Percentiles rank a stretch among this genome's conserved stretches.
Conservation (phyloP, 352 stramenopile species). For the Phytophthora pisi region DNA sequence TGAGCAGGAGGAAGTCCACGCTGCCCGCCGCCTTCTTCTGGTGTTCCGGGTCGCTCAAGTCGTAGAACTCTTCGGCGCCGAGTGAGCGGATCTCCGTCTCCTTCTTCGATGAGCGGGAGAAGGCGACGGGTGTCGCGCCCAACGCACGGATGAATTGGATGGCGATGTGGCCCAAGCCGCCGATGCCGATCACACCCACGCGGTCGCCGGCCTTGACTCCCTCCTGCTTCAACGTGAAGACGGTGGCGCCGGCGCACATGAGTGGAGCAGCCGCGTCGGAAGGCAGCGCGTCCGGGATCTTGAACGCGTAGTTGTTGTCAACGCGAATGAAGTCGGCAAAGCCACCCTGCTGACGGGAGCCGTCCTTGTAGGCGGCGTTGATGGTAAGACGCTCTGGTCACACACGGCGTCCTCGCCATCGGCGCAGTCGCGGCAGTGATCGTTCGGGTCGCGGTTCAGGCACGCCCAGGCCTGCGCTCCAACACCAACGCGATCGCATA, state of each 20-base stretch:
- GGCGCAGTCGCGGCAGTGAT: neutral
- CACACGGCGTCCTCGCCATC: neutral
- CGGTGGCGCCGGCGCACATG: slow-evolving; percentile 3
- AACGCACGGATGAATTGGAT: too few species aligned
- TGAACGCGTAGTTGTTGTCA: slow-evolving; percentile 7
- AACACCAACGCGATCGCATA: neutral
- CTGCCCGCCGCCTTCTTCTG: too few species aligned
- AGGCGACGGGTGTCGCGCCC: too few species aligned
- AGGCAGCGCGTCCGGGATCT: slow-evolving; percentile 1
- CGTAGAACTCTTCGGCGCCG: slow-evolving; percentile 20
- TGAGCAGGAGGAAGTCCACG: too few species aligned
- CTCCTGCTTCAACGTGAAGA: slow-evolving; percentile 4
- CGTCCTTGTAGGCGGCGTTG: slow-evolving; percentile 3
- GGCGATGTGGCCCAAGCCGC: slow-evolving; percentile 7
- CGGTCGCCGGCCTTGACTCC: slow-evolving; percentile 8
- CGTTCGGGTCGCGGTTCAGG: neutral
- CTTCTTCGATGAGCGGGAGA: slow-evolving; percentile 19
- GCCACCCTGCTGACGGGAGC: neutral
- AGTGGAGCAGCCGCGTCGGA: slow-evolving; percentile 2
- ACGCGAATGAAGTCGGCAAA: slow-evolving; percentile 6
- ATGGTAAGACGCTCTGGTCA: neutral
- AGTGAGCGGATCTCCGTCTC: slow-evolving; percentile 16
- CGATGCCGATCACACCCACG: slow-evolving; percentile 6
- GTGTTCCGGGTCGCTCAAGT: slow-evolving; percentile 17
- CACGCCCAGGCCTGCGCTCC: neutral